Conservation (phyloP, 2,329 filamentous ascomycete species). For the Hypoxylon sp. region DNA sequence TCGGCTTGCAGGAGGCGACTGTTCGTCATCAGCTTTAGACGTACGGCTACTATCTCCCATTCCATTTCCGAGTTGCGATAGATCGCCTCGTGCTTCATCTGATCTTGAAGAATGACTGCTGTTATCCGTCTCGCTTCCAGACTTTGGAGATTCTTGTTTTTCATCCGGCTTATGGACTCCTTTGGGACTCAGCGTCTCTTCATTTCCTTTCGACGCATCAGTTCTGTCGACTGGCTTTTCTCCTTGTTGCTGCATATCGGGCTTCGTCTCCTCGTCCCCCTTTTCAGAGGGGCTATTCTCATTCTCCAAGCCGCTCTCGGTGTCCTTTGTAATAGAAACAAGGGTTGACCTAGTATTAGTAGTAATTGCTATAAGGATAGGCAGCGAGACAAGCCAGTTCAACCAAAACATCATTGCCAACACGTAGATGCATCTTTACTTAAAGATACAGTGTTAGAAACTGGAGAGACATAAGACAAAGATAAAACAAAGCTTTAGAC, state of each 20-base stretch:
- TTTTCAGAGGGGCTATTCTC: background rate
- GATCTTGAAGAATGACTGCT: slow-evolving; percentile 3
- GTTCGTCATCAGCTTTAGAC: slow-evolving; percentile 22
- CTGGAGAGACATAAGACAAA: slow-evolving; percentile 10
- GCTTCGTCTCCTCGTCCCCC: slow-evolving; percentile 8
- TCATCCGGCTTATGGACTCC: background rate
- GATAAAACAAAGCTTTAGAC: background rate
- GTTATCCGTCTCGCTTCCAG: slow-evolving; percentile 6
- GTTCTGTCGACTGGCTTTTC: background rate
- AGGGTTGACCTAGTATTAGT: slow-evolving; percentile 18
- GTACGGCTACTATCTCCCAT: slow-evolving; percentile 15
- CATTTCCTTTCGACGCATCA: background rate
- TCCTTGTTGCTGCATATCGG: slow-evolving; percentile 1
- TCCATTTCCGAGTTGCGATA: slow-evolving; percentile 2
- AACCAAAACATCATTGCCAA: slow-evolving; percentile 19
- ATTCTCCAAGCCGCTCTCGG: slow-evolving; percentile 4
- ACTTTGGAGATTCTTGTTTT: background rate
- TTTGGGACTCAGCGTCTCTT: background rate
- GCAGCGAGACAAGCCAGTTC: slow-evolving; percentile 28
- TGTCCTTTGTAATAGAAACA: slow-evolving; percentile 17
- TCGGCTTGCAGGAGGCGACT: slow-evolving; percentile 7
- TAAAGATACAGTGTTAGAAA: slow-evolving; percentile 11
- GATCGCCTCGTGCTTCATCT: slow-evolving; percentile 5
- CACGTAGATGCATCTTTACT: slow-evolving; percentile 25
- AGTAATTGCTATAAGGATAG: slow-evolving; percentile 9